Percentiles rank a stretch among this genome's conserved stretches.
Conservation (phyloP, 2,329 filamentous ascomycete genomes). For the Purpureocillium takamizusanense region DNA sequence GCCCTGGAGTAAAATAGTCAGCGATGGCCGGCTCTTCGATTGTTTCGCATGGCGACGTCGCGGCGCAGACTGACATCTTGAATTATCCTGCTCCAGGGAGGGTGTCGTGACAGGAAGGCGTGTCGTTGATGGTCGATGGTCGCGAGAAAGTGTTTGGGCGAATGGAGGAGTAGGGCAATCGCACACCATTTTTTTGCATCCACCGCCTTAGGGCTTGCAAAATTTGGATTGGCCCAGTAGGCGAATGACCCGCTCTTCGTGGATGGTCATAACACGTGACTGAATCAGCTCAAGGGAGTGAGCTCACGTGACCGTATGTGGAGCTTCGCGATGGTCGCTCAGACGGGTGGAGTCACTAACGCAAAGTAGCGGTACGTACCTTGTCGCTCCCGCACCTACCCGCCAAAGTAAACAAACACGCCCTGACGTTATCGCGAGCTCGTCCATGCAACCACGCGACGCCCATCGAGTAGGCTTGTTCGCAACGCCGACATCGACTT, state of each 20-base stretch:
- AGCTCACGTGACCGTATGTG: slow-evolving; percentile 5
- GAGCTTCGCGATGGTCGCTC: too few species aligned
- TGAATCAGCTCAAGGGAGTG: slow-evolving; percentile 6
- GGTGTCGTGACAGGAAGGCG: slow-evolving; percentile 29
- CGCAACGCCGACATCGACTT: too few species aligned
- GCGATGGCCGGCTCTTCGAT: slow-evolving; percentile 12
- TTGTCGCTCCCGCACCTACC: too few species aligned
- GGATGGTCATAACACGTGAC: too few species aligned
- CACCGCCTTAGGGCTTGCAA: slow-evolving; percentile 31
- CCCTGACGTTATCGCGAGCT: slow-evolving; percentile 15
- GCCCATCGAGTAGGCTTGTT: too few species aligned
- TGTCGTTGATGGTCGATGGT: slow-evolving; percentile 27
- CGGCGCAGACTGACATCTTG: slow-evolving; percentile 30
- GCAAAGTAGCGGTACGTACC: not conserved
- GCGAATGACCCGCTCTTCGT: slow-evolving; percentile 10
- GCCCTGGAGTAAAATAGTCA: slow-evolving; percentile 58
- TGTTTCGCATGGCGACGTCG: slow-evolving; percentile 8
- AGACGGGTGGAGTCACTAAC: too few species aligned
- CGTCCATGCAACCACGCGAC: too few species aligned
- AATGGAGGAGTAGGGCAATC: slow-evolving; percentile 27
- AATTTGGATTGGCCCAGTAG: slow-evolving; percentile 25
- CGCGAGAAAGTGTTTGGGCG: slow-evolving; percentile 24
- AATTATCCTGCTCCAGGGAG: slow-evolving; percentile 30
- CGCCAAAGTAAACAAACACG: slow-evolving; percentile 29
- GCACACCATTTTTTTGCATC: slow-evolving; percentile 23